Percentiles rank a stretch among this genome's conserved stretches.
Conservation (phyloP, 495 filamentous ascomycete genomes). For the Cercophora samala region DNA sequence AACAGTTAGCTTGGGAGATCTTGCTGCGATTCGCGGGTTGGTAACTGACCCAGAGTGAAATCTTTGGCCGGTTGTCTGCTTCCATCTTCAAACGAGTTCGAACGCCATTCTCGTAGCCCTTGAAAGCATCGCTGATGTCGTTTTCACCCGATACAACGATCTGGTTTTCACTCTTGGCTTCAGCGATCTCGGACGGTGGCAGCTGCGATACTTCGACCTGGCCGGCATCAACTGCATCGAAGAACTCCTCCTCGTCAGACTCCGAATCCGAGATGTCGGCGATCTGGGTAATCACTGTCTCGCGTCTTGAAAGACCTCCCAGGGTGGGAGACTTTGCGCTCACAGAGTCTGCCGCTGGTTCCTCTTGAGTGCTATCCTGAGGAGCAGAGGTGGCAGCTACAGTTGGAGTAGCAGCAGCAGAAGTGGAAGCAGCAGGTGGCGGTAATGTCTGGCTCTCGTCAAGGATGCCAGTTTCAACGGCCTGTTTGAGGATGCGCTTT, state of each 20-base stretch:
- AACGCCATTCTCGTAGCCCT: slow-evolving; percentile 84
- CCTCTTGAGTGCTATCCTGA: slow-evolving; percentile 33
- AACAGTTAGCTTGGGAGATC: slow-evolving; percentile 25
- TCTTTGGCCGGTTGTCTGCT: slow-evolving; percentile 86
- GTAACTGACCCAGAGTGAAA: slow-evolving; percentile 84
- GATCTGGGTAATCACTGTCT: slow-evolving; percentile 59
- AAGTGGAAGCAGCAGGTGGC: slow-evolving; percentile 24
- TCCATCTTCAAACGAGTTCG: slow-evolving; percentile 81
- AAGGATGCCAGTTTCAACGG: slow-evolving; percentile 59
- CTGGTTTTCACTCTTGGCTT: slow-evolving; percentile 41
- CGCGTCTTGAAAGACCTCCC: slow-evolving; percentile 43
- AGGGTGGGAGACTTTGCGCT: slow-evolving; percentile 45
- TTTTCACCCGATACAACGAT: slow-evolving; percentile 44
- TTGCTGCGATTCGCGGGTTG: background rate
- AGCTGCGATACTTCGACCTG: slow-evolving; percentile 72
- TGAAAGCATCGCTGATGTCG: slow-evolving; percentile 73
- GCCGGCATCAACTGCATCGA: slow-evolving; percentile 92
- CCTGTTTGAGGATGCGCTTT: slow-evolving; percentile 85
- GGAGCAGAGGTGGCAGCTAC: slow-evolving; percentile 29
- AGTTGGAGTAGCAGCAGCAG: slow-evolving; percentile 33
- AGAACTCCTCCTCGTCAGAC: slow-evolving; percentile 89
- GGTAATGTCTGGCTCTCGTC: slow-evolving; percentile 39
- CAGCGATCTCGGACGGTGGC: slow-evolving; percentile 45
- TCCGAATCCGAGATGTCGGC: slow-evolving; percentile 72
- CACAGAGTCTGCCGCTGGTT: slow-evolving; percentile 30